Evolutionary conservation across 306 rosid species (phyloP).

Genomic region (Rubus idaeus): DNA sequence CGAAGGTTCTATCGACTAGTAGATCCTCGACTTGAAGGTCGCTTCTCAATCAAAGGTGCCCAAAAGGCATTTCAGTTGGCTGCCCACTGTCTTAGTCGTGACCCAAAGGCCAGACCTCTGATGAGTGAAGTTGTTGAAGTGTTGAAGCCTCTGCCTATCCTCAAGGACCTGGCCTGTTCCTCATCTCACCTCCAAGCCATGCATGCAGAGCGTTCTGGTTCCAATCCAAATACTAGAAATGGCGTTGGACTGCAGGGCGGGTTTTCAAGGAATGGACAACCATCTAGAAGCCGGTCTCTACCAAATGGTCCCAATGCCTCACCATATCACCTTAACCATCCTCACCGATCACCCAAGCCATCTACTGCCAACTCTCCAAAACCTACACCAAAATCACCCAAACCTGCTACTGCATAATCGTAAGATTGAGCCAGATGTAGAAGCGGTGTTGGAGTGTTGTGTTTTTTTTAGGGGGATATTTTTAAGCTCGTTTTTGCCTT

Average conservation of each 20-base stretch:
- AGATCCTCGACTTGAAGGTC: slow-evolving; percentile 55
- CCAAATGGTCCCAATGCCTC: slow-evolving; percentile 36
- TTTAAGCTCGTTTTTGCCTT: background rate
- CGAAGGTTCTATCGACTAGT: slow-evolving; percentile 29
- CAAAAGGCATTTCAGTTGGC: slow-evolving; percentile 39
- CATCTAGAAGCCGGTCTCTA: slow-evolving; percentile 32
- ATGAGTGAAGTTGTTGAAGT: slow-evolving; percentile 59
- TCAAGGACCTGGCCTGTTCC: slow-evolving; percentile 30
- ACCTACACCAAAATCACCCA: slow-evolving; percentile 2
- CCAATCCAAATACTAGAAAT: slow-evolving; percentile 18
- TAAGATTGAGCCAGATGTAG: slow-evolving; percentile 12
- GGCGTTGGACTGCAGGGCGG: slow-evolving; percentile 14
- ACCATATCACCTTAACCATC: slow-evolving; percentile 25
- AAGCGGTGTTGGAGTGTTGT: background rate
- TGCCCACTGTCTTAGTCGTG: slow-evolving; percentile 31
- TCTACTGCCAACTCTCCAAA: slow-evolving; percentile 14
- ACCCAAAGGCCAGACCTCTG: slow-evolving; percentile 49
- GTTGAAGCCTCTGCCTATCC: slow-evolving; percentile 26
- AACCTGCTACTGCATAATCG: slow-evolving; percentile 3
- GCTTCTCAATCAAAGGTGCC: slow-evolving; percentile 43
- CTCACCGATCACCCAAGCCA: slow-evolving; percentile 30
- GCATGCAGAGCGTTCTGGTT: slow-evolving; percentile 25
- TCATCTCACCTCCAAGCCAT: slow-evolving; percentile 28
- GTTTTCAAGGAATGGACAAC: slow-evolving; percentile 23
- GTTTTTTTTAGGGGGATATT: background rate